Percentiles rank a stretch among this genome's conserved stretches.
Evolutionary conservation across 192 early-diverging fungal species (phyloP).

Genomic region (Entophlyctis luteolus): DNA sequence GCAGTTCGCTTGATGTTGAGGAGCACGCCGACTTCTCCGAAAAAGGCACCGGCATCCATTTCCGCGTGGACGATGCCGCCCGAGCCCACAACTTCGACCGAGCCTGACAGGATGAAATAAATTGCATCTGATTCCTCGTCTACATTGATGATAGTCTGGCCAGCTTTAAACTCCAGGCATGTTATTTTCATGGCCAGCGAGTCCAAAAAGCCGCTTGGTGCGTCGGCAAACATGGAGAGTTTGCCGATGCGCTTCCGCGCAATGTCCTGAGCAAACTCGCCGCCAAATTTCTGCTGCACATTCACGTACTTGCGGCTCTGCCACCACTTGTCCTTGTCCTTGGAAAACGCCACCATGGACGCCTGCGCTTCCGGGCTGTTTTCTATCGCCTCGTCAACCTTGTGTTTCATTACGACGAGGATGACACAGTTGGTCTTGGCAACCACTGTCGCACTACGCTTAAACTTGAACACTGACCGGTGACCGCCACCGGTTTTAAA

Average conservation of each 20-base stretch:
- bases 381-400: conserved; percentile 27
- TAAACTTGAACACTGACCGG: conserved; percentile 22
- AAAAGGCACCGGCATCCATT: conserved; percentile 41
- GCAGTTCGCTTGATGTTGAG: conserved; percentile 48
- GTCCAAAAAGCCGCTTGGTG: conserved; percentile 36
- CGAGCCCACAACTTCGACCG: conserved; percentile 41
- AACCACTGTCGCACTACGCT: conserved; percentile 32
- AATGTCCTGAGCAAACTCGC: conserved; percentile 47
- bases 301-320: conserved; percentile 15
- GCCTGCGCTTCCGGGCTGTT: conserved; percentile 19
- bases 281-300: conserved; percentile 37
- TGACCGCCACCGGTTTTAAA: too few species aligned
- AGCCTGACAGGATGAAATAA: conserved; percentile 45
- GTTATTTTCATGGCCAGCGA: conserved; percentile 29
- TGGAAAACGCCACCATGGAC: conserved; percentile 19
- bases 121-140: conserved; percentile 45
- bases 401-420: conserved; percentile 39
- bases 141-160: conserved; percentile 28
- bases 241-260: conserved; percentile 39
- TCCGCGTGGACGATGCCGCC: conserved; percentile 43
- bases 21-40: conserved; percentile 54
- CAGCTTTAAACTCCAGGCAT: conserved; percentile 24
- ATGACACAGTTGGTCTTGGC: conserved; percentile 34
- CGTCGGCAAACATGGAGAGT: conserved; percentile 39
- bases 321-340: conserved; percentile 26